Percentiles rank a stretch among this genome's conserved stretches.
These are phyloP conservation scores for Aspergillus sparsus DNA, from an alignment of 495 filamentous ascomycete genomes.

Conservation along the genomic window DNA sequence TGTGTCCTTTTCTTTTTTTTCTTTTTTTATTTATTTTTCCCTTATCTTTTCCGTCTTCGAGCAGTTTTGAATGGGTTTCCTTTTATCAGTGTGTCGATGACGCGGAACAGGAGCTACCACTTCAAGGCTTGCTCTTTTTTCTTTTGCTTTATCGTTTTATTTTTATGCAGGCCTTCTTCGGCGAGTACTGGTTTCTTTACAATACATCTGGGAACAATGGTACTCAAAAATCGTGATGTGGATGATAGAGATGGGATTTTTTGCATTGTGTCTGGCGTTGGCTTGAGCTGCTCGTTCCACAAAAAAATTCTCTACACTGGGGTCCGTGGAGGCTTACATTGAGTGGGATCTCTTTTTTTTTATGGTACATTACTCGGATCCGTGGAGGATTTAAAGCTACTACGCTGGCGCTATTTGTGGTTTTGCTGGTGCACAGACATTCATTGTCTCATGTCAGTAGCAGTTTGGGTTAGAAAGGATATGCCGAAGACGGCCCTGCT, in stretches of 20 bases:
- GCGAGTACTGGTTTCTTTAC: constrained; percentile 28
- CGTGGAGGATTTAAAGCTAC: constrained; percentile 43
- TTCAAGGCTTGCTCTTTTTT: constrained; percentile 3
- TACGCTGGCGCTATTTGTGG: constrained; percentile 39
- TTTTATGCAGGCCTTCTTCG: constrained; percentile 27
- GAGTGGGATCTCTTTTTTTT: constrained; percentile 38
- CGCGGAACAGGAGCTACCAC: no score
- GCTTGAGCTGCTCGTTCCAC: constrained; percentile 50
- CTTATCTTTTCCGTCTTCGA: neutral
- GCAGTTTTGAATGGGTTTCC: no score
- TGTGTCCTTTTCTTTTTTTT: constrained; percentile 16
- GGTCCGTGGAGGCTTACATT: constrained; percentile 41
- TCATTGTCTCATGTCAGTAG: constrained; percentile 32
- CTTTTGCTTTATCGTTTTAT: neutral
- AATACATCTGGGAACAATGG: constrained; percentile 26
- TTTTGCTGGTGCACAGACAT: constrained; percentile 28
- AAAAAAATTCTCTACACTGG: constrained; percentile 39
- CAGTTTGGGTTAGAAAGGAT: constrained; percentile 26
- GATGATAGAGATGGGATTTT: constrained; percentile 37
- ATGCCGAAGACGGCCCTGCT: constrained; percentile 32
- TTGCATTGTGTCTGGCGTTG: constrained; percentile 56
- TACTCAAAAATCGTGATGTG: constrained; percentile 27
- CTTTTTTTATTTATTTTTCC: neutral
- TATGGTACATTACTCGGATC: constrained; percentile 46
- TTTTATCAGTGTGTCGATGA: no score